A percentile compares a stretch with the other conserved stretches of the same genome.
Evolutionary conservation across 139 green algal species (phyloP).

Genomic region (Monoraphidium neglectum): DNA sequence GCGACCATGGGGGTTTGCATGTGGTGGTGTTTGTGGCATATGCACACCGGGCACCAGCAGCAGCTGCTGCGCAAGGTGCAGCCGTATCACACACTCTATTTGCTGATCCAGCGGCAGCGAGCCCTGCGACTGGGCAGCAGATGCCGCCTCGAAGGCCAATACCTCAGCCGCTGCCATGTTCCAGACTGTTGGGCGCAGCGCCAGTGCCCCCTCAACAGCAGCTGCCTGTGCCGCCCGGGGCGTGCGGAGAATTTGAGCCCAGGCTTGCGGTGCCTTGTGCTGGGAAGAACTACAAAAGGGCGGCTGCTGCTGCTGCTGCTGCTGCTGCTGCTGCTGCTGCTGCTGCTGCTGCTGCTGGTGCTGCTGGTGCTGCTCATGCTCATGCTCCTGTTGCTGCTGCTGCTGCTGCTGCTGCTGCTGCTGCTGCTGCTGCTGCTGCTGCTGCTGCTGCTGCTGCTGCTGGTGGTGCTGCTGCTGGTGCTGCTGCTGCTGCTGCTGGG

Average conservation of each 20-base stretch:
- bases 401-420: not conserved
- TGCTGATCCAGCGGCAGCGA: not conserved
- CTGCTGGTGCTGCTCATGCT: not conserved
- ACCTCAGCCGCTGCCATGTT: not conserved
- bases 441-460: slow-evolving; percentile 1
- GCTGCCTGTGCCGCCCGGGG: not conserved
- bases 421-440: no score
- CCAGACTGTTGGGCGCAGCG: not conserved
- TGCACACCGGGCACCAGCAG: no score
- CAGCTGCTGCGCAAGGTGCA: no score
- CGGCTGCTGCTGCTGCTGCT: not conserved
- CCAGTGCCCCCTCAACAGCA: no score
- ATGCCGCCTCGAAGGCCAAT: not conserved
- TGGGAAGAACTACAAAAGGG: not conserved
- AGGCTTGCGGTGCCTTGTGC: not conserved
- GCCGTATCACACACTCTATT: not conserved
- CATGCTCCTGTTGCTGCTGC: not conserved
- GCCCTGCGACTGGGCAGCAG: not conserved
- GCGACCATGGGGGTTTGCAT: no score
- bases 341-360: not conserved
- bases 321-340: not conserved
- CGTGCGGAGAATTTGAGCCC: not conserved
- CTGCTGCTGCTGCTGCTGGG: not conserved
- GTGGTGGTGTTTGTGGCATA: no score
- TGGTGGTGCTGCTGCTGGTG: not conserved